Percentiles rank a stretch among this genome's conserved stretches.
Evolutionary conservation across 345 rosid species (phyloP).

Genomic region (Eucalyptus erythrocorys): DNA sequence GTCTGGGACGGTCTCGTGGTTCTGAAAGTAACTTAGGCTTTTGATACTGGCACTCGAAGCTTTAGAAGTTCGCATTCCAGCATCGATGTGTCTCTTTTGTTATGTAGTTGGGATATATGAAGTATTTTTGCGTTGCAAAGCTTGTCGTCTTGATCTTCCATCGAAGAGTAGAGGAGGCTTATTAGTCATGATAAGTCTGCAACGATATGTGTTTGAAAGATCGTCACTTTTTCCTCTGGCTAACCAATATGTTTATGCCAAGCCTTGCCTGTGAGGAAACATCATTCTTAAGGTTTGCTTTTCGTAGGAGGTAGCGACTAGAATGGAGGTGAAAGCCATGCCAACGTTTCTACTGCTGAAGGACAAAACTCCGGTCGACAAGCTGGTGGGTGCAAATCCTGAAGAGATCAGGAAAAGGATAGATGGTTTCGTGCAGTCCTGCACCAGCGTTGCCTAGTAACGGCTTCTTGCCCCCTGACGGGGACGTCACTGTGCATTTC

Average conservation of each 20-base stretch:
- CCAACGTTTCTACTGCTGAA: conserved; percentile 76
- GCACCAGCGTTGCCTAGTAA: conserved; percentile 10
- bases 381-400: conserved; percentile 83
- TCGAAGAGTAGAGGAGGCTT: not conserved
- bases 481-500: not conserved
- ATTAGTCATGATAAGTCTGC: not conserved
- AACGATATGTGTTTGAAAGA: not conserved
- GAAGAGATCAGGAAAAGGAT: conserved; percentile 82
- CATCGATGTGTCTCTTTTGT: not conserved
- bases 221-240: not conserved
- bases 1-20: fast-evolving
- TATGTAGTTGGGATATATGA: not conserved
- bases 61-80: not conserved
- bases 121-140: not conserved
- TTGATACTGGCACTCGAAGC: not conserved
- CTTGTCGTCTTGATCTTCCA: not conserved
- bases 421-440: conserved; percentile 47
- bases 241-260: not conserved
- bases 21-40: not conserved
- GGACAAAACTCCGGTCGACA: conserved; percentile 50
- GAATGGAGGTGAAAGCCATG: conserved; percentile 82
- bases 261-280: not conserved
- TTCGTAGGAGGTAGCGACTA: conserved; percentile 58
- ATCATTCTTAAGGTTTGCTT: not conserved
- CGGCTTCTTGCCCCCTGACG: not conserved